These are phyloP conservation scores for Yamadazyma siamensis DNA, from an alignment of 1,139 yeast species.

Conservation along the genomic window DNA sequence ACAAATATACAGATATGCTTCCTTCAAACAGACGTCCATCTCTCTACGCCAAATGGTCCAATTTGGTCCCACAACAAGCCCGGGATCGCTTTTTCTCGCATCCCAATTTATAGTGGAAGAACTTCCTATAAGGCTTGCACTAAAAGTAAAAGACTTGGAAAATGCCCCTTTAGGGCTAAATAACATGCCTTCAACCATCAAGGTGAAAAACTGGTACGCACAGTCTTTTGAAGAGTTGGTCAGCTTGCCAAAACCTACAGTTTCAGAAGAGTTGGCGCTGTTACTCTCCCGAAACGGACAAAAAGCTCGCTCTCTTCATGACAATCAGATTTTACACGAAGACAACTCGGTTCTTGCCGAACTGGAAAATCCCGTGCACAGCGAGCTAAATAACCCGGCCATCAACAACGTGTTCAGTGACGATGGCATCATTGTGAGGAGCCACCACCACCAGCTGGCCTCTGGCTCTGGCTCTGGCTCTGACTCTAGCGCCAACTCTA, in stretches of 20 bases:
- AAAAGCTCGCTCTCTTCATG: conserved; percentile 6
- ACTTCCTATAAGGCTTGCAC: conserved; percentile 81
- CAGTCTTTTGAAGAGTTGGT: conserved; percentile 85
- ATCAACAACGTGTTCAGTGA: conserved; percentile 45
- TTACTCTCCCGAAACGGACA: conserved; percentile 26
- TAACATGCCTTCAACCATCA: conserved; percentile 69
- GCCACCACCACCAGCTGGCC: no score
- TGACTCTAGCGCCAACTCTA: neutral
- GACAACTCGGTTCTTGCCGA: conserved; percentile 17
- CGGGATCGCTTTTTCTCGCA: conserved; percentile 78
- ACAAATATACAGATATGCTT: conserved; percentile 56
- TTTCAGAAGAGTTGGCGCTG: conserved; percentile 36
- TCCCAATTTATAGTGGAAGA: conserved; percentile 85
- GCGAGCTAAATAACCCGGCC: conserved; percentile 36
- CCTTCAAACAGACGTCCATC: conserved; percentile 79
- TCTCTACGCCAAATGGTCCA: conserved; percentile 90
- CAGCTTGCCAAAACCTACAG: conserved; percentile 47
- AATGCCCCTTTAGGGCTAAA: conserved; percentile 72
- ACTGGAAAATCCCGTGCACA: conserved; percentile 27
- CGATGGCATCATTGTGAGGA: conserved; percentile 51
- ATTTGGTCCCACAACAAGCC: conserved; percentile 75
- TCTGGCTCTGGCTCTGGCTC: no score
- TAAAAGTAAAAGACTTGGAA: conserved; percentile 81
- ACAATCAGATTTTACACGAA: conserved; percentile 14
- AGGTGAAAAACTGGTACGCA: conserved; percentile 87